These are phyloP conservation scores for Pseudomonodictys pantanalensis DNA, from an alignment of 495 filamentous ascomycete species.

Conservation along the genomic window DNA sequence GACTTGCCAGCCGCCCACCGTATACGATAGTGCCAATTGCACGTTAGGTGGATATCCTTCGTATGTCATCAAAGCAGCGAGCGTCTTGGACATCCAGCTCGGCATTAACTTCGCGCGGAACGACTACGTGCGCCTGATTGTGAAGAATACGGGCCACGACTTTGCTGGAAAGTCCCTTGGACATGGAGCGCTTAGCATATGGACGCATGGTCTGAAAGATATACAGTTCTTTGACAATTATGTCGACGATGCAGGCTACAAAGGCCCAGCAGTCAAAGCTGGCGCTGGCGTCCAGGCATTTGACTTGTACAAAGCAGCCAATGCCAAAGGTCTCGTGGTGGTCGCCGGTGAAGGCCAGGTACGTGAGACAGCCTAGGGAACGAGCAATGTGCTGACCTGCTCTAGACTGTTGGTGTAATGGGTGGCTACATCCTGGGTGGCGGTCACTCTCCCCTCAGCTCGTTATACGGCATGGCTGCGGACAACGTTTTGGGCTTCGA, in stretches of 20 bases:
- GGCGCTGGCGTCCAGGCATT: constrained; percentile 27
- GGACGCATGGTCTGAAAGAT: constrained; percentile 31
- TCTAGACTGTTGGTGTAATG: constrained; percentile 31
- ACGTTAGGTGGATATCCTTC: constrained; percentile 58
- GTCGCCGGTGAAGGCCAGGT: constrained; percentile 30
- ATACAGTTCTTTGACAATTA: constrained; percentile 28
- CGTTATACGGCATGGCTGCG: constrained; percentile 30
- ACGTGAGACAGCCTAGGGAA: not conserved
- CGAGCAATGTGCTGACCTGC: constrained; percentile 35
- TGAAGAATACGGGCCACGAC: constrained; percentile 69
- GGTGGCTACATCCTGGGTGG: constrained; percentile 32
- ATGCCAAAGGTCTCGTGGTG: constrained; percentile 22
- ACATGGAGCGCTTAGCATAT: constrained; percentile 22
- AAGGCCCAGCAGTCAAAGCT: constrained; percentile 26
- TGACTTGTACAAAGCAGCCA: constrained; percentile 28
- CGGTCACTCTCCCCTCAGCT: constrained; percentile 29
- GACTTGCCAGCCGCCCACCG: constrained; percentile 17
- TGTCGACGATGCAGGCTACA: constrained; percentile 23
- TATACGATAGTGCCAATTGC: constrained; percentile 40
- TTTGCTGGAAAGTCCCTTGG: constrained; percentile 26
- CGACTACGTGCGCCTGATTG: constrained; percentile 54
- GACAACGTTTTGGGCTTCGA: constrained; percentile 27
- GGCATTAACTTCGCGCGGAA: constrained; percentile 65
- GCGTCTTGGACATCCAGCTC: constrained; percentile 55
- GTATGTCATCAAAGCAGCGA: constrained; percentile 59